phyloP scores from a whole-genome alignment of 2,329 filamentous ascomycete species.

The Exophiala alcalophila region DNA sequence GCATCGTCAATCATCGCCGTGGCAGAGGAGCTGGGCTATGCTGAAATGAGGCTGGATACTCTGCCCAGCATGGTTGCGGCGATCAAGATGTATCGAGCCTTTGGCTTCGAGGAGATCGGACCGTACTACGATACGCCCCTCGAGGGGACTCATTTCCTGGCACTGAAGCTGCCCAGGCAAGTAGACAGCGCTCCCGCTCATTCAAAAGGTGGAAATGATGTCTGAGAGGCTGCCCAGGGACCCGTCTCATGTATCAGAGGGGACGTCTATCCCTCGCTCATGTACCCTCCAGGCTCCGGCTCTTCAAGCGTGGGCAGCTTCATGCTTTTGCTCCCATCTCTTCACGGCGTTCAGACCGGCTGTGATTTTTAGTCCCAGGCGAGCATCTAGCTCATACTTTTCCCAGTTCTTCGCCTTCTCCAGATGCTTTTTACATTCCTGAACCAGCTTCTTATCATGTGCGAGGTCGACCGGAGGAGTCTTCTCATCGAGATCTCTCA shows the following conservation, averaged over 20 bases:
- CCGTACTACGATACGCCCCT: slow-evolving; percentile 58
- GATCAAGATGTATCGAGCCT: slow-evolving; percentile 47
- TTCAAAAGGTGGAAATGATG: too few relatives aligned
- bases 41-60: slow-evolving; percentile 56
- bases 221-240: too few relatives aligned
- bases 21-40: slow-evolving; percentile 50
- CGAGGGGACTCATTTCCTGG: slow-evolving; percentile 53
- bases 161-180: slow-evolving; percentile 29
- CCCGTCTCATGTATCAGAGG: too few relatives aligned
- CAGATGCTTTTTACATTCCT: slow-evolving; percentile 55
- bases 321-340: slow-evolving; percentile 40
- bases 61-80: slow-evolving; percentile 53
- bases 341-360: slow-evolving; percentile 45
- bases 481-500: slow-evolving; percentile 11
- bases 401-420: slow-evolving; percentile 60
- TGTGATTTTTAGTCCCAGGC: slow-evolving; percentile 51
- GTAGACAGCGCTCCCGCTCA: slow-evolving; percentile 1
- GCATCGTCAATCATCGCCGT: slow-evolving; percentile 45
- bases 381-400: slow-evolving; percentile 60
- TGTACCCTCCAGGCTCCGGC: too few relatives aligned
- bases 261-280: too few relatives aligned
- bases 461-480: slow-evolving; percentile 22
- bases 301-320: too few relatives aligned
- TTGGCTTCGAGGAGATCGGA: slow-evolving; percentile 53
- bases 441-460: slow-evolving; percentile 43